Conservation (phyloP, 75 land plant genomes). For the Pinus albicaulis region DNA sequence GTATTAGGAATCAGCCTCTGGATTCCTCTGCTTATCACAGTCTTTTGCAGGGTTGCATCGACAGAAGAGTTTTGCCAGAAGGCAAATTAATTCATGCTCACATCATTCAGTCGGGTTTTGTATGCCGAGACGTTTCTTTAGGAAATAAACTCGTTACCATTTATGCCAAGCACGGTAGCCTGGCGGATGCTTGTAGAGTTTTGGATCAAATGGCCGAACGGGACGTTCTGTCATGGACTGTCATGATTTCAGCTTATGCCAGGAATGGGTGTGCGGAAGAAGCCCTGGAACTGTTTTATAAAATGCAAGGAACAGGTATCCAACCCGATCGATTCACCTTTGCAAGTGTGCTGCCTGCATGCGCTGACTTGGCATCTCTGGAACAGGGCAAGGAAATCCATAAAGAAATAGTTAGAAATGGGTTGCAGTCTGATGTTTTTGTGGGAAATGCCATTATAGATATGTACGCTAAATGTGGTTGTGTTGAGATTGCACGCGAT, state of each 20-base stretch:
- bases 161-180: slow-evolving; percentile 2
- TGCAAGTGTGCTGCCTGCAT: slow-evolving; percentile 52
- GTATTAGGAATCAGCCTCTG: too few relatives aligned
- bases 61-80: too few relatives aligned
- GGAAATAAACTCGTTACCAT: too few relatives aligned
- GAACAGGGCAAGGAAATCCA: slow-evolving; percentile 32
- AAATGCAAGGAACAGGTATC: slow-evolving; percentile 33
- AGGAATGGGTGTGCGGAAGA: slow-evolving; percentile 17
- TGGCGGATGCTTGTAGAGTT: slow-evolving; percentile 26
- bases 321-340: slow-evolving; percentile 47
- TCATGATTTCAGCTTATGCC: slow-evolving; percentile 30
- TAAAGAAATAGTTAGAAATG: slow-evolving; percentile 33
- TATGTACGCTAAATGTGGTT: slow-evolving; percentile 49
- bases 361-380: slow-evolving; percentile 20
- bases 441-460: slow-evolving; percentile 49
- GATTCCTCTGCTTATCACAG: too few relatives aligned
- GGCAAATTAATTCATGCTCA: too few relatives aligned
- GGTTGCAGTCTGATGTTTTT: slow-evolving; percentile 37
- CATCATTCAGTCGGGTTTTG: too few relatives aligned
- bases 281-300: slow-evolving; percentile 38
- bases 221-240: slow-evolving; percentile 55
- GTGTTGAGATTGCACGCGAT: slow-evolving; percentile 19
- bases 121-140: too few relatives aligned
- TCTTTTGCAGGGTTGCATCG: too few relatives aligned
- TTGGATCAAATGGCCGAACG: slow-evolving; percentile 43